phyloP scores from a whole-genome alignment of 1,139 yeast species.

The Wickerhamiella pararugosa region DNA sequence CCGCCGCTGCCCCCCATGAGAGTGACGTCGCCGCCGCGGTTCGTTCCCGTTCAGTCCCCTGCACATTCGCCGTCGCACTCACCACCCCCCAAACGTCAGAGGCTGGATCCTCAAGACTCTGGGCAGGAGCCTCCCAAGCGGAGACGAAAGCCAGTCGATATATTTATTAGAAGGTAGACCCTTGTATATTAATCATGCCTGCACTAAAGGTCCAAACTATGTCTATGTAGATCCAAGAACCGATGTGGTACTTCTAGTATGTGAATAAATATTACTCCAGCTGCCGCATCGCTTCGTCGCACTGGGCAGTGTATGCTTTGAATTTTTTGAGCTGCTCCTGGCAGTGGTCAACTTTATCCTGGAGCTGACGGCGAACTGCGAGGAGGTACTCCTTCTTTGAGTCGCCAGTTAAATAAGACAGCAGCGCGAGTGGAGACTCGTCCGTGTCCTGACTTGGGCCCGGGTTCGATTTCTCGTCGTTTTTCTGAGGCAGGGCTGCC shows the following conservation, averaged over 20 bases:
- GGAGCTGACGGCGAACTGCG: slow-evolving; percentile 21
- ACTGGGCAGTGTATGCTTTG: slow-evolving; percentile 16
- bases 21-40: no score
- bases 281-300: slow-evolving; percentile 15
- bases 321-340: slow-evolving; percentile 18
- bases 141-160: neutral
- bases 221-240: neutral
- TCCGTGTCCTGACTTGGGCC: neutral
- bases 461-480: no score
- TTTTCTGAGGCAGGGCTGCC: no score
- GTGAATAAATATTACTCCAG: neutral
- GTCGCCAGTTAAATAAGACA: slow-evolving; percentile 19
- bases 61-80: slow-evolving; percentile 2
- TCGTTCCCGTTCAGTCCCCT: neutral
- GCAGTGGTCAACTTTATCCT: slow-evolving; percentile 21
- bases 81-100: neutral
- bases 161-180: slow-evolving; percentile 5
- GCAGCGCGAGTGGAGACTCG: slow-evolving; percentile 17
- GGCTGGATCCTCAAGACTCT: neutral
- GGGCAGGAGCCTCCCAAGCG: neutral
- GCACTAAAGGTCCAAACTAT: neutral
- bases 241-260: neutral
- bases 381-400: slow-evolving; percentile 22
- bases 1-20: neutral
- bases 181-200: neutral